phyloP scores from a whole-genome alignment of 768 basidiomycete species.

The Trichaptum fuscoviolaceum region DNA sequence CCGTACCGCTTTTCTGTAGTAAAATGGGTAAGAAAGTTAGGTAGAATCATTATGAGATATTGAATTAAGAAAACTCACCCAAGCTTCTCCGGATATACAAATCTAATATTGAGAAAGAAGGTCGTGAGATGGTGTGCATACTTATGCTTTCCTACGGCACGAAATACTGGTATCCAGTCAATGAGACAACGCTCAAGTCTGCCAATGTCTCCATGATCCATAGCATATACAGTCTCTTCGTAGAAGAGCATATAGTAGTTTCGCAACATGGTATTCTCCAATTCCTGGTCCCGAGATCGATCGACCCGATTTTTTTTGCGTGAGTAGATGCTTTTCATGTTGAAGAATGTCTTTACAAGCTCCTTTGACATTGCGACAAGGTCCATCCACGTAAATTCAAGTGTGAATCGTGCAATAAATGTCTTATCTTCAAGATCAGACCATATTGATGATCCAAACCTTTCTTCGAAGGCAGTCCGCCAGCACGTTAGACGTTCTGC shows the following conservation, averaged over 20 bases:
- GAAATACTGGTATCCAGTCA: conserved; percentile 26
- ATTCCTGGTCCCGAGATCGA: conserved; percentile 23
- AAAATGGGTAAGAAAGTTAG: background rate
- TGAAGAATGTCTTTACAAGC: conserved; percentile 19
- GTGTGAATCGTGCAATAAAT: conserved; percentile 5
- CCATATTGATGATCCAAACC: too few relatives aligned
- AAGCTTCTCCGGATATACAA: conserved; percentile 17
- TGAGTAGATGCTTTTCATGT: conserved; percentile 1
- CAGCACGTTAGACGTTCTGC: too few relatives aligned
- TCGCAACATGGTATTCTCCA: conserved; percentile 28
- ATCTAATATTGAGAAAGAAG: conserved; percentile 19
- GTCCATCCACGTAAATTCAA: conserved; percentile 20
- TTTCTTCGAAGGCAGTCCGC: too few relatives aligned
- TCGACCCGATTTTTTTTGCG: background rate
- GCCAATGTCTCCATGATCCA: conserved; percentile 31
- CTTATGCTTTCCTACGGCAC: conserved; percentile 28
- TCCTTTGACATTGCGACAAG: conserved; percentile 23
- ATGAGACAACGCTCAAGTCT: conserved; percentile 23
- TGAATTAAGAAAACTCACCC: background rate
- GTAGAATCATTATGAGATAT: too few relatives aligned
- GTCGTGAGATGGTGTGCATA: conserved; percentile 24
- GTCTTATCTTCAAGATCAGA: background rate
- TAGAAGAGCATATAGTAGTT: conserved; percentile 35
- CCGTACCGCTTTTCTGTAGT: conserved; percentile 15
- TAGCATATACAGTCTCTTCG: conserved; percentile 30